Evolutionary conservation across 2,329 filamentous ascomycete genomes (phyloP), one percentile per base, ranked within the genome.

Genomic region (Fusarium sp.): DNA sequence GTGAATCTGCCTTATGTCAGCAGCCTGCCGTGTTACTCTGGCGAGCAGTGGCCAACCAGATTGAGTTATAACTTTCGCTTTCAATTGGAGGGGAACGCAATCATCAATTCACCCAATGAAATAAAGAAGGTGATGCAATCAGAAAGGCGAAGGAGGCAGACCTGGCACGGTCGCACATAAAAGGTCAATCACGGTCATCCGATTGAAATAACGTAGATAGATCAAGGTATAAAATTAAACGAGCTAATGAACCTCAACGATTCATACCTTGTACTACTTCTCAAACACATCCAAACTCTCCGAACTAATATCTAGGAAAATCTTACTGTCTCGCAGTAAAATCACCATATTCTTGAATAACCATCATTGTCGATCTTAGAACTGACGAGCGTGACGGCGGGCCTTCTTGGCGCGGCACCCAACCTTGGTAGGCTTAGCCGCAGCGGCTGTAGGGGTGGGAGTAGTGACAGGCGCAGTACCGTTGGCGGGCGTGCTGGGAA

Each of bases 331-430:
- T 12, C 14, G 10, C 18, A 18, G 12, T 15, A 55, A 1, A 27
- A 5, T 14, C n/a, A 54, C 24, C 3, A 4, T n/a, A 8, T 5
- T 20, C 27, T 2, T 0, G 9, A 11, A 3, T n/a, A 38, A 38
- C 10, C 10, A n/a, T n/a, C 18, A 12, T n/a, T n/a, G 34, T n/a
- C n/a, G 2, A 38, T 5, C 18, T 66, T 74, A 75, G 49, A 75
- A 54, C 6, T 64, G 71, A 3, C 73, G 69, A 5, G 73, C 73
- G 10, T 75, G 73, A 9, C 73, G 73, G 3, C 73, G 73, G n/a
- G 25, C 32, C 27, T 72, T 71, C 38, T 53, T 53, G 5, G 59
- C 70, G 25, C 46, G 46, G 10, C 57, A 56, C 11, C 49, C 70
- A 50, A 53, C 56, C 24, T 63, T 60, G 43, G 71, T 27, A 27